phyloP scores from a whole-genome alignment of 768 basidiomycete species.

The Podaxis pistillaris region DNA sequence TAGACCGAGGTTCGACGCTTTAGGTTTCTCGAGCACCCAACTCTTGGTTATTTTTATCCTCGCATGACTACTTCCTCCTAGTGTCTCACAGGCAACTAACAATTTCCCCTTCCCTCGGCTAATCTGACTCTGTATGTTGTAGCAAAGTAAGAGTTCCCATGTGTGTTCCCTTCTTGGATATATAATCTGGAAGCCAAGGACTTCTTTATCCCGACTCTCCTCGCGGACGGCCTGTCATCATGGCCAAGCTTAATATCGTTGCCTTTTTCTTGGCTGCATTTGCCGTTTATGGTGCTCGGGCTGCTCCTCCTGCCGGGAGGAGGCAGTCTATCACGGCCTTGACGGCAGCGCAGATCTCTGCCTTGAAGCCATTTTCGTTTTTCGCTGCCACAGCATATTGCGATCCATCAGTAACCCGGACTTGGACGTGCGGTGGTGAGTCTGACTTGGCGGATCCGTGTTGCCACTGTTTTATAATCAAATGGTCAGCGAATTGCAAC shows the following conservation, averaged over 20 bases:
- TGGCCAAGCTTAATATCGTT: slow-evolving; percentile 13
- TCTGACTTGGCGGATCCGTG: neutral
- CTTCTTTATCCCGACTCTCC: neutral
- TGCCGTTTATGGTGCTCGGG: slow-evolving; percentile 18
- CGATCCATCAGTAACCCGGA: slow-evolving; percentile 34
- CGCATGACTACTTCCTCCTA: neutral
- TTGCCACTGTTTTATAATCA: neutral
- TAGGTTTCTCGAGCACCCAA: neutral
- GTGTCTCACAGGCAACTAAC: neutral
- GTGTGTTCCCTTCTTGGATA: neutral
- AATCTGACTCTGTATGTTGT: neutral
- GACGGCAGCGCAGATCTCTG: slow-evolving; percentile 35
- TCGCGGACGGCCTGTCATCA: neutral
- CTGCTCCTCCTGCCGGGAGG: slow-evolving; percentile 25
- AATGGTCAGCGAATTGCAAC: slow-evolving; percentile 34
- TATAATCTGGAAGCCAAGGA: neutral
- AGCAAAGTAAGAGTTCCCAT: neutral
- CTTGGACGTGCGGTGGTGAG: slow-evolving; percentile 50
- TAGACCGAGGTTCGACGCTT: too few relatives aligned
- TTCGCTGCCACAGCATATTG: slow-evolving; percentile 54
- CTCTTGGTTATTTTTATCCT: neutral
- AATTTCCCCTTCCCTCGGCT: neutral
- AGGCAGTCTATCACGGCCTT: slow-evolving; percentile 32
- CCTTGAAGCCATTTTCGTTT: slow-evolving; percentile 43
- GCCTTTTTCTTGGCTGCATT: slow-evolving; percentile 19